These are phyloP conservation scores for Fusarium sp. DNA, from an alignment of 2,329 filamentous ascomycete species.

Conservation along the genomic window DNA sequence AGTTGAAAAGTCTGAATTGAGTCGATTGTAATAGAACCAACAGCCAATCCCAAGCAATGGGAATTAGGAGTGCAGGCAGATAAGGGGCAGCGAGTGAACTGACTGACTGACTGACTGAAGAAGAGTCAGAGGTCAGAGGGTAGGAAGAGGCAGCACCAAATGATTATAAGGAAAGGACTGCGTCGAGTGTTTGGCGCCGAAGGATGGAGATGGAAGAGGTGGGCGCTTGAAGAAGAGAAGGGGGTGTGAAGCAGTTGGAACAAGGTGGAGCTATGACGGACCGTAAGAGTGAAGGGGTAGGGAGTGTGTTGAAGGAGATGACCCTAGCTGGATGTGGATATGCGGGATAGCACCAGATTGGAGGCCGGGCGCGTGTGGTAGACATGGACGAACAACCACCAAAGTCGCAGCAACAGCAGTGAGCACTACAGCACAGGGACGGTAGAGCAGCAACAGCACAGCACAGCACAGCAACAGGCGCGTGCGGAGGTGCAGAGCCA, in stretches of 20 bases:
- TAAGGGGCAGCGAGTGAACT: slow-evolving; percentile 41
- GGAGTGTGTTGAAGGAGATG: slow-evolving; percentile 19
- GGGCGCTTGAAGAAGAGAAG: slow-evolving; percentile 41
- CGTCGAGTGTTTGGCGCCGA: slow-evolving; percentile 44
- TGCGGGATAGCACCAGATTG: slow-evolving; percentile 37
- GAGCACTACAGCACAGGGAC: slow-evolving; percentile 16
- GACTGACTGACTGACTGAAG: slow-evolving; percentile 42
- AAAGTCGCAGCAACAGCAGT: slow-evolving; percentile 22
- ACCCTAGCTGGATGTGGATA: slow-evolving; percentile 33
- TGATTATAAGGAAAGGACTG: slow-evolving; percentile 44
- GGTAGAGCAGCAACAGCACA: slow-evolving; percentile 20
- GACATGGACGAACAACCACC: slow-evolving; percentile 19
- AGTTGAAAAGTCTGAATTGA: slow-evolving; percentile 27
- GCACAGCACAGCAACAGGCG: slow-evolving; percentile 28
- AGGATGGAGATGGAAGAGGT: slow-evolving; percentile 40
- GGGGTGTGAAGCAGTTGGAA: slow-evolving; percentile 41
- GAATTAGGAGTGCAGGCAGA: slow-evolving; percentile 35
- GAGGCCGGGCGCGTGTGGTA: slow-evolving; percentile 40
- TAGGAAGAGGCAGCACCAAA: slow-evolving; percentile 40
- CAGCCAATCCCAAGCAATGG: slow-evolving; percentile 35
- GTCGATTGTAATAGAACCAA: slow-evolving; percentile 36
- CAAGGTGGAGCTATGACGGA: slow-evolving; percentile 37
- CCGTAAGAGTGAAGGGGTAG: slow-evolving; percentile 35
- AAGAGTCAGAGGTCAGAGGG: slow-evolving; percentile 32
- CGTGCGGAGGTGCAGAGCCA: slow-evolving; percentile 27